Conservation (phyloP, 192 early-diverging fungal species). For the Nowakowskiella sp. region DNA sequence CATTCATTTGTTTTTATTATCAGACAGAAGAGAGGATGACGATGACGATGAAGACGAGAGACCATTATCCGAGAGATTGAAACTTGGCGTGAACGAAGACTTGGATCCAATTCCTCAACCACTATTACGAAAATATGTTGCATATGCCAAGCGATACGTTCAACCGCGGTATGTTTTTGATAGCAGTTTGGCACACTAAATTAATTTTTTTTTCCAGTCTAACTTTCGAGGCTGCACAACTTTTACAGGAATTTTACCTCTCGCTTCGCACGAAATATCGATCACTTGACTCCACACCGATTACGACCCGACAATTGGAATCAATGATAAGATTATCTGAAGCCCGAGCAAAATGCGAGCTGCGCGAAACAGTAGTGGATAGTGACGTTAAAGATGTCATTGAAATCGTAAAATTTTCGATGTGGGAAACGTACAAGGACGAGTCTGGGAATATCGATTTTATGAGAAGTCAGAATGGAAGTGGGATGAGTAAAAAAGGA, state of each 20-base stretch:
- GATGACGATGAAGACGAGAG: neutral
- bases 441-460: slow-evolving; percentile 50
- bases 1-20: too few relatives aligned
- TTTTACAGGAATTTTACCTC: slow-evolving; percentile 66
- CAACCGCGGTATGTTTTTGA: slow-evolving; percentile 47
- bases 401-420: slow-evolving; percentile 66
- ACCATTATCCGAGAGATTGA: slow-evolving; percentile 35
- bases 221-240: slow-evolving; percentile 46
- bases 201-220: slow-evolving; percentile 25
- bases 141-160: slow-evolving; percentile 74
- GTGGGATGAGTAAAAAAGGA: slow-evolving; percentile 41
- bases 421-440: slow-evolving; percentile 54
- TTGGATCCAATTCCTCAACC: slow-evolving; percentile 55
- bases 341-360: slow-evolving; percentile 67
- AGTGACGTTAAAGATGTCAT: slow-evolving; percentile 69
- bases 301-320: slow-evolving; percentile 78
- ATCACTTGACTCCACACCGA: slow-evolving; percentile 43
- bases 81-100: slow-evolving; percentile 38
- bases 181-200: slow-evolving; percentile 4
- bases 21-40: slow-evolving; percentile 3
- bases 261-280: slow-evolving; percentile 46
- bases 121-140: slow-evolving; percentile 75
- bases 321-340: slow-evolving; percentile 68
- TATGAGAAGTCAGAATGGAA: slow-evolving; percentile 50
- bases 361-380: slow-evolving; percentile 62